phyloP scores from a whole-genome alignment of 768 basidiomycete genomes.

The Termitomyces sp. region DNA sequence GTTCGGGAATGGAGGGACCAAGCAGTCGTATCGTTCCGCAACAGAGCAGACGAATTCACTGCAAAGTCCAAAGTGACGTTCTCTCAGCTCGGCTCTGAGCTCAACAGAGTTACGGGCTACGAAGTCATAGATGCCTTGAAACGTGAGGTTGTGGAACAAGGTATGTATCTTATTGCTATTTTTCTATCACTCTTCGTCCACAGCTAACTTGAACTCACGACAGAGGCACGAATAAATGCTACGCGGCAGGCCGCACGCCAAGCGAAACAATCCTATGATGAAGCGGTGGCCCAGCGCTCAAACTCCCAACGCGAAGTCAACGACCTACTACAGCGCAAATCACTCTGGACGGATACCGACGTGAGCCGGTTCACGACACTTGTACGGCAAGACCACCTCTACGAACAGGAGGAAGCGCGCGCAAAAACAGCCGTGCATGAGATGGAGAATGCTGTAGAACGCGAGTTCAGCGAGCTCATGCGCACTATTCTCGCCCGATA shows the following conservation, averaged over 20 bases:
- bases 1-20: constrained; percentile 46
- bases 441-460: constrained; percentile 78
- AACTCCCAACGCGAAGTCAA: constrained; percentile 94
- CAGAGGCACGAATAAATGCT: constrained; percentile 70
- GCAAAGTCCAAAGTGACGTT: constrained; percentile 52
- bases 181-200: not conserved
- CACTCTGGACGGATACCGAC: constrained; percentile 86
- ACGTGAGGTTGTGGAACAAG: constrained; percentile 70
- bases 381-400: constrained; percentile 84
- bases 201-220: not conserved
- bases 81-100: constrained; percentile 66
- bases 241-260: constrained; percentile 61
- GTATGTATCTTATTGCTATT: constrained; percentile 39
- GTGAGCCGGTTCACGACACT: constrained; percentile 85
- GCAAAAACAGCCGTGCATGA: constrained; percentile 64
- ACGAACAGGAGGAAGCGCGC: constrained; percentile 71
- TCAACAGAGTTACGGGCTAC: constrained; percentile 91
- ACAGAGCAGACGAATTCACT: constrained; percentile 55
- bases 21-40: constrained; percentile 40
- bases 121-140: constrained; percentile 84
- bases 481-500: constrained; percentile 85
- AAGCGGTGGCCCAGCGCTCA: constrained; percentile 75
- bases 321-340: constrained; percentile 90
- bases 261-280: constrained; percentile 73
- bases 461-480: constrained; percentile 85